Conservation (phyloP, 2,329 filamentous ascomycete species). For the Gnomoniopsis sp. region DNA sequence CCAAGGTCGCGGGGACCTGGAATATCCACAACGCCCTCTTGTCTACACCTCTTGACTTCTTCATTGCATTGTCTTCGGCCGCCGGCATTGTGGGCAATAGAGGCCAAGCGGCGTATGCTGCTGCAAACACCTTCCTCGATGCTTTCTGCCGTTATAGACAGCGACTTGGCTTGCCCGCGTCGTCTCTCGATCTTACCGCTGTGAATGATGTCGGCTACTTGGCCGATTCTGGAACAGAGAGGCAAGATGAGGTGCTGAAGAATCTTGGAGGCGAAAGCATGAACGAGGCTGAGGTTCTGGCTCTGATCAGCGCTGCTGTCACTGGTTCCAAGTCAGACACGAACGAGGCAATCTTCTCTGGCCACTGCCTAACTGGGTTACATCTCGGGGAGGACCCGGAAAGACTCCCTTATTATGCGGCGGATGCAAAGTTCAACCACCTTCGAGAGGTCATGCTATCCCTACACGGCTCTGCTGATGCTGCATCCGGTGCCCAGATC, state of each 20-base stretch:
- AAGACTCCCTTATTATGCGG: slow-evolving; percentile 47
- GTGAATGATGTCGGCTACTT: slow-evolving; percentile 49
- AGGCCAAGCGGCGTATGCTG: slow-evolving; percentile 49
- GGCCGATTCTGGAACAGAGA: slow-evolving; percentile 39
- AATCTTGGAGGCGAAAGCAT: slow-evolving; percentile 27
- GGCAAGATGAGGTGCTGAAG: slow-evolving; percentile 41
- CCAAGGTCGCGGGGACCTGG: slow-evolving; percentile 32
- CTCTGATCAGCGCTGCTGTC: slow-evolving; percentile 10
- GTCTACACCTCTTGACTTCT: slow-evolving; percentile 44
- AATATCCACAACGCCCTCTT: slow-evolving; percentile 48
- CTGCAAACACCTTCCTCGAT: slow-evolving; percentile 39
- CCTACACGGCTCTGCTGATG: neutral
- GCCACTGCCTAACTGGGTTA: slow-evolving; percentile 10
- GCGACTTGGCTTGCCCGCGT: slow-evolving; percentile 29
- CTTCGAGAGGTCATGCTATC: slow-evolving; percentile 40
- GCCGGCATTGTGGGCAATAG: slow-evolving; percentile 49
- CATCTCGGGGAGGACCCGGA: slow-evolving; percentile 7
- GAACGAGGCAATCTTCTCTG: slow-evolving; percentile 21
- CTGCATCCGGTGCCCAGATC: slow-evolving; percentile 27
- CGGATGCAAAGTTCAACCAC: slow-evolving; percentile 52
- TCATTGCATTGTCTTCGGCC: slow-evolving; percentile 50
- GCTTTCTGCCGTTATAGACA: slow-evolving; percentile 35
- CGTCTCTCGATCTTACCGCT: slow-evolving; percentile 50
- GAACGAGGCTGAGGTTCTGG: slow-evolving; percentile 36
- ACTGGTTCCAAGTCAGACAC: neutral